Base-by-base conservation (phyloP, 2,329 filamentous ascomycete genomes). In the Hypoxylon sp. region DNA sequence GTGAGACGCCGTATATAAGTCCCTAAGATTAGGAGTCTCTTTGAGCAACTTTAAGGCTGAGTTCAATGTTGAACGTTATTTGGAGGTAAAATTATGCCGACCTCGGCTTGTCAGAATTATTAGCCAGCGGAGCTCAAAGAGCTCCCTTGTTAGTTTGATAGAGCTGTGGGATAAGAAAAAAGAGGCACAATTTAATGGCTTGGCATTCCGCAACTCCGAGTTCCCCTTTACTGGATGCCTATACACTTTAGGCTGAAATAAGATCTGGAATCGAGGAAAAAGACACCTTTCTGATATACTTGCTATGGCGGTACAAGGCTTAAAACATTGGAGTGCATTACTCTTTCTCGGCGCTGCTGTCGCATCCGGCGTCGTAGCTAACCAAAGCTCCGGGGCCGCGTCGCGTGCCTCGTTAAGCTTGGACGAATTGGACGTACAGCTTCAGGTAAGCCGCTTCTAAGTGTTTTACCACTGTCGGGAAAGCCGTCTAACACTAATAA, bases 351-450 rank as follows among this genome's bases (percentile, higher is more conserved):
- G 54, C 15, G 18, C 59, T 31, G 52, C 46, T 24, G 38, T 65
- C 48, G 57, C 31, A 45, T 49, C 51, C 24, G 43, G 38, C 20
- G 54, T 61, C 38, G 48, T 40, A 51, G 55, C 61, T 42, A 55
- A 47, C 38, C 47, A 54, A 15, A 52, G 52, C 48, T 58, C 60
- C 41, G 45, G 40, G 23, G 51, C 13, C 41, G 53, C 50, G 47
- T 62, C 67, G 47, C 55, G 64, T 47, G 63, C 62, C 43, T 61
- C 65, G 26, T 43, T 88, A 71, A 85, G 81, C 66, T 74, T 90
- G 31, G 82, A 86, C 17, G 84, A 90, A 73, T 84, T 96, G 41
- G 89, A 92, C 67, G 86, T 88, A 65, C 82, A 88, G 75, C 80
- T 96, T 42, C 90, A 94, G 83, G 83, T 84, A 69, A 40, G 70